These are phyloP conservation scores for Pythium utonaiense DNA, from an alignment of 352 stramenopile genomes.

Conservation along the genomic window DNA sequence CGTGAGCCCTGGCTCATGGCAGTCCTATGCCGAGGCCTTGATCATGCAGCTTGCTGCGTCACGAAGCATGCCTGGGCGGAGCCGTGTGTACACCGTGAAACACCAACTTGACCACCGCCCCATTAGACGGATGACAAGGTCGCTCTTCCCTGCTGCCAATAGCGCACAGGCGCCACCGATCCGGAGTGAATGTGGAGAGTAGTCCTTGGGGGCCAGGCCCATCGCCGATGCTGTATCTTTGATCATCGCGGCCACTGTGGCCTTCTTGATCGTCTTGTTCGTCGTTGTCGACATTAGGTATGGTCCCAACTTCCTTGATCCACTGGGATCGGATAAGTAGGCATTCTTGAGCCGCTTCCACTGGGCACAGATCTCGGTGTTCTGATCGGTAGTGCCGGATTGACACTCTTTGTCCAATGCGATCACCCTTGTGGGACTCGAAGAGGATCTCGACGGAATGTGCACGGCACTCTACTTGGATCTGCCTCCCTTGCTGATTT, in stretches of 20 bases:
- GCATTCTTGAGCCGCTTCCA: conserved; percentile 9
- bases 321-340: neutral
- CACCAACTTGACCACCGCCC: conserved; percentile 24
- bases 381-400: conserved; percentile 15
- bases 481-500: neutral
- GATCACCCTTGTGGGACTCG: conserved; percentile 7
- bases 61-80: conserved; percentile 17
- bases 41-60: conserved; percentile 27
- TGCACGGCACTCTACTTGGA: neutral
- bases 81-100: conserved; percentile 22
- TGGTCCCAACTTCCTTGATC: neutral
- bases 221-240: conserved; percentile 15
- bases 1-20: conserved; percentile 5
- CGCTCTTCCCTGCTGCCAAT: conserved; percentile 22
- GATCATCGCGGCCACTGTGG: conserved; percentile 6
- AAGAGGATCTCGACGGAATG: conserved; percentile 4
- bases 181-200: conserved; percentile 19
- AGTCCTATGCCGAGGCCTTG: conserved; percentile 21
- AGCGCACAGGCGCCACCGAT: conserved; percentile 21
- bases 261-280: conserved; percentile 17
- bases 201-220: conserved; percentile 9
- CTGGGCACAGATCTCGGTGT: conserved; percentile 5
- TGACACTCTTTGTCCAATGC: neutral
- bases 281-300: conserved; percentile 10
- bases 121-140: conserved; percentile 18